Percentiles rank a stretch among this genome's conserved stretches.
Evolutionary conservation across 2,329 filamentous ascomycete species (phyloP).

Genomic region (Fusarium miscanthi): DNA sequence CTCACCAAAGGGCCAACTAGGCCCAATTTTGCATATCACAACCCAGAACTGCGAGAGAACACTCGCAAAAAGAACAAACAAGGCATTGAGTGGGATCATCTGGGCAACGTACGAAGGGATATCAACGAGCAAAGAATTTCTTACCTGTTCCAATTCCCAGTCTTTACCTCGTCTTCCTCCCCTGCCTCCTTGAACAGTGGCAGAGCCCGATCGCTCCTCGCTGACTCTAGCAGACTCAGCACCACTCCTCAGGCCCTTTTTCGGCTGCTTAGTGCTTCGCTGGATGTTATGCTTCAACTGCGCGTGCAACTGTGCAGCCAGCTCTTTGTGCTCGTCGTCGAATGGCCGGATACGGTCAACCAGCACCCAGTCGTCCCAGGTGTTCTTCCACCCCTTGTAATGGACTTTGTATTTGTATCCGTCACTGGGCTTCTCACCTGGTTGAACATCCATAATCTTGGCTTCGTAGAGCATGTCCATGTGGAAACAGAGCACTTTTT

Average conservation of each 20-base stretch:
- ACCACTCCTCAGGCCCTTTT: slow-evolving; percentile 57
- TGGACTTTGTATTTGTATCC: slow-evolving; percentile 91
- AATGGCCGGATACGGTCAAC: slow-evolving; percentile 94
- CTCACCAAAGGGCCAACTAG: slow-evolving; percentile 3
- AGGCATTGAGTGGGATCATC: not conserved
- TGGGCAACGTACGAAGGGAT: not conserved
- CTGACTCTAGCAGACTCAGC: slow-evolving; percentile 72
- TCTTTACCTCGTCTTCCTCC: slow-evolving; percentile 81
- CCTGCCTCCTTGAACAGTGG: slow-evolving; percentile 69
- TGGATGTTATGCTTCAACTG: slow-evolving; percentile 72
- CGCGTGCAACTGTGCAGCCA: slow-evolving; percentile 78
- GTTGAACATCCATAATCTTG: slow-evolving; percentile 85
- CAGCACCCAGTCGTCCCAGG: slow-evolving; percentile 99
- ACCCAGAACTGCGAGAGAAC: slow-evolving; percentile 17
- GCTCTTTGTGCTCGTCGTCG: slow-evolving; percentile 92
- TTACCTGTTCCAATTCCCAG: slow-evolving; percentile 84
- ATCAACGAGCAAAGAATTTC: slow-evolving; percentile 41
- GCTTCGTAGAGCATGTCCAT: slow-evolving; percentile 98
- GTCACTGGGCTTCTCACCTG: slow-evolving; percentile 73
- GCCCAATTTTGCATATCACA: not conserved
- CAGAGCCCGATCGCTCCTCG: slow-evolving; percentile 75
- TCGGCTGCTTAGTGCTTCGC: slow-evolving; percentile 63
- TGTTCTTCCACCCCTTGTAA: slow-evolving; percentile 99
- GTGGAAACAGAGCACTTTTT: slow-evolving; percentile 96
- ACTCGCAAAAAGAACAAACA: not conserved